Base-by-base conservation (phyloP, 441 rosid genomes). In the Gossypium schwendimanii region DNA sequence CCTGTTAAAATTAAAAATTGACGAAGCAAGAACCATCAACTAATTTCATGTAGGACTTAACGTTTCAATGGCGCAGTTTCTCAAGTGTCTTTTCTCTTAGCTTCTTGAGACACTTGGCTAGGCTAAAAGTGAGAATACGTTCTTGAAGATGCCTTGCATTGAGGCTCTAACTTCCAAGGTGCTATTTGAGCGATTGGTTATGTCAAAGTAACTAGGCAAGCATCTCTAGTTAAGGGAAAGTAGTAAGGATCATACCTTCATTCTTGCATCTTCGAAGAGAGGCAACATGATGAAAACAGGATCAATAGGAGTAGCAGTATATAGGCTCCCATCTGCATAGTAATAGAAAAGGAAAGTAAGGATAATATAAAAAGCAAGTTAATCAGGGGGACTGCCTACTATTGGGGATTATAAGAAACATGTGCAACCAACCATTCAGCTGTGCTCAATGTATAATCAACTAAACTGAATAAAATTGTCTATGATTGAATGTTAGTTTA, bases 221-320 rank as follows among this genome's bases (percentile, higher is more conserved):
- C 21, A 66, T 49, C 58, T n/a, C 71, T 14, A 26, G 58, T 63
- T 39, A 36, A 1, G 53, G 41, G 41, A 47, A 50, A 31, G 49
- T 24, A 26, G 53, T 17, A 31, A 31, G 11, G 53, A 45, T 12
- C 60, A 60, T 75, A 90, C 98, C 96, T 86, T 92, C 97, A 94
- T 86, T 81, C 95, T 81, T 63, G 94, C 97, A 80, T 94, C 88
- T 61, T 92, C 91, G 12, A 92, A 94, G 63, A 87, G 69, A 41
- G 97, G 95, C 84, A 92, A 79, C 79, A 92, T 54, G 71, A 90
- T 83, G 85, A 94, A 94, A 78, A 94, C 88, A 39, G 93, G 95
- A 80, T 94, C 98, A 75, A 93, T 84, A 9, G 91, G 87, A 63
- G 94, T 90, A 70, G 94, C 96, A 78, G 80, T 79, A 80, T 89